Conservation (phyloP, 306 rosid species). For the Rosa chinensis region DNA sequence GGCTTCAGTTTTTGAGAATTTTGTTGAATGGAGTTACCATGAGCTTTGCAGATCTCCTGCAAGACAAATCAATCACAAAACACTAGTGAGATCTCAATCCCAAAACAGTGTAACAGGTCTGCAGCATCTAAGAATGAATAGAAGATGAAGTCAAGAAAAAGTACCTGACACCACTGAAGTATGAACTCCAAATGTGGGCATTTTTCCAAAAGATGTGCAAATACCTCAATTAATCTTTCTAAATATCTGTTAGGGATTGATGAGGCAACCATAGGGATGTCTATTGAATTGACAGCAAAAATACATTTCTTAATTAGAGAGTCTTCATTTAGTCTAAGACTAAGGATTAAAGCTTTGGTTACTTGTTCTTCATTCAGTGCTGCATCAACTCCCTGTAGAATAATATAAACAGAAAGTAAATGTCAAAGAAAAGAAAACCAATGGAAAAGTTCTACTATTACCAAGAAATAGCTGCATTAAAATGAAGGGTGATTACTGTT, state of each 20-base stretch:
- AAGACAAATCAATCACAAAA: conserved; percentile 27
- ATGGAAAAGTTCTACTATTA: background rate
- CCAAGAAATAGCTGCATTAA: background rate
- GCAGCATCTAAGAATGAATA: background rate
- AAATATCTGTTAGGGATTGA: conserved; percentile 69
- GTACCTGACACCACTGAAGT: conserved; percentile 87
- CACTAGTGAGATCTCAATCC: conserved; percentile 12
- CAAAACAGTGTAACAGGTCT: background rate
- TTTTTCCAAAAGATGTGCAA: conserved; percentile 79
- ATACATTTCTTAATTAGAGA: conserved; percentile 66
- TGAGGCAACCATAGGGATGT: conserved; percentile 59
- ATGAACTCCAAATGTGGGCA: conserved; percentile 90
- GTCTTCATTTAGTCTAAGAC: conserved; percentile 86
- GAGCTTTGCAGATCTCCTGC: conserved; percentile 85
- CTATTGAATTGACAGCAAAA: conserved; percentile 60
- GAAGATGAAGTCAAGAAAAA: background rate
- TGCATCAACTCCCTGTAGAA: conserved; percentile 75
- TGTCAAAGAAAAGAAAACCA: background rate
- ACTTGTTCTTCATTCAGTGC: conserved; percentile 67
- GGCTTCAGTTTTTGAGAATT: conserved; percentile 72
- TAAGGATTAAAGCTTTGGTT: conserved; percentile 75
- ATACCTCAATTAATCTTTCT: conserved; percentile 77
- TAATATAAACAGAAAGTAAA: conserved; percentile 12
- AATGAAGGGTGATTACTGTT: background rate
- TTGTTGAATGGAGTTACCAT: conserved; percentile 76